phyloP scores from a whole-genome alignment of 345 rosid genomes.

The Eutrema heterophyllum region DNA sequence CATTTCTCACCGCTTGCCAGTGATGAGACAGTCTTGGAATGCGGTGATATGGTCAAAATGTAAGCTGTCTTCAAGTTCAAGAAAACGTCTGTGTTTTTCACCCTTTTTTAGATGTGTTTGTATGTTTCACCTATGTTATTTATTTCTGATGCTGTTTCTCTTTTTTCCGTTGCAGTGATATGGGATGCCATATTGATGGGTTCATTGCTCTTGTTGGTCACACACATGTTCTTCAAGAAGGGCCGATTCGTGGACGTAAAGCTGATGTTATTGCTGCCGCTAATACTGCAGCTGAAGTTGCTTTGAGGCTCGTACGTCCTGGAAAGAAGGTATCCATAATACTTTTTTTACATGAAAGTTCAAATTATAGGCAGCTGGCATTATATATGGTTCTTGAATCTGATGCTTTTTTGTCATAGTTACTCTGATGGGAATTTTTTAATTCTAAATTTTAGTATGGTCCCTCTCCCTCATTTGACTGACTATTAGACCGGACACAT shows the following conservation, averaged over 20 bases:
- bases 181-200: conserved; percentile 98
- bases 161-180: conserved; percentile 46
- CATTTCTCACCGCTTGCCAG: conserved; percentile 91
- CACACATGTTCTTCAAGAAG: conserved; percentile 77
- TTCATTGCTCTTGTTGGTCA: conserved; percentile 92
- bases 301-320: conserved; percentile 94
- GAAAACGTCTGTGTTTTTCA: background rate
- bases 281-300: conserved; percentile 96
- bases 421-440: conserved; percentile 57
- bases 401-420: conserved; percentile 80
- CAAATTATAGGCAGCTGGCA: background rate
- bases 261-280: conserved; percentile 95
- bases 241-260: conserved; percentile 61
- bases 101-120: background rate
- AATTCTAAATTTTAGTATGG: background rate
- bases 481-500: too few relatives aligned
- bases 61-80: conserved; percentile 27
- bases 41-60: conserved; percentile 88
- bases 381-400: conserved; percentile 39
- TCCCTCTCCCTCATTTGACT: background rate
- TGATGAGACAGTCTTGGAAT: conserved; percentile 70
- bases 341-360: background rate
- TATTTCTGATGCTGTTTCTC: background rate
- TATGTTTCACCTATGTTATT: background rate
- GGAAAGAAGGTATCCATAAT: conserved; percentile 67